phyloP scores from a whole-genome alignment of 176 grass and related monocot genomes.

The Oropetium thomaeum region DNA sequence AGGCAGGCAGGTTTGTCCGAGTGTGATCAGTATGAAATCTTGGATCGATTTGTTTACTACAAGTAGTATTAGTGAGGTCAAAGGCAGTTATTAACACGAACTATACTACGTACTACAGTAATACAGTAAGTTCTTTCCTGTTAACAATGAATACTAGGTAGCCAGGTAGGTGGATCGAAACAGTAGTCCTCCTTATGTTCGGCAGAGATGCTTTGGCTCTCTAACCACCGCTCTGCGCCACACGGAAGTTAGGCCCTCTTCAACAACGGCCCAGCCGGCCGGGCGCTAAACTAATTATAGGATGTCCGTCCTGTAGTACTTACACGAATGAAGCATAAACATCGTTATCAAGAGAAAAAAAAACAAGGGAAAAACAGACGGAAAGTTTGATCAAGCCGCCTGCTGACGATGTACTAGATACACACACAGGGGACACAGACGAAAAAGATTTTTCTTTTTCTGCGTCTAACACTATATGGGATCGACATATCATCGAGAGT shows the following conservation, averaged over 20 bases:
- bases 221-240: too few species aligned
- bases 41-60: neutral
- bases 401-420: neutral
- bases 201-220: conserved; percentile 30
- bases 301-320: too few species aligned
- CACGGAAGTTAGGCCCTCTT: conserved; percentile 42
- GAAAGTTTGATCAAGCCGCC: conserved; percentile 30
- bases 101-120: too few species aligned
- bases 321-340: neutral
- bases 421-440: neutral
- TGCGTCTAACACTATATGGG: too few species aligned
- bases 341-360: too few species aligned
- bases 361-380: conserved; percentile 24
- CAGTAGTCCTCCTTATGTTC: conserved; percentile 25
- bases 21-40: conserved; percentile 4
- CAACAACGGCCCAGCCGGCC: conserved; percentile 20
- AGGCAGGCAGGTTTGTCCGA: conserved; percentile 17
- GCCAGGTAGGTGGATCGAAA: too few species aligned
- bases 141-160: neutral
- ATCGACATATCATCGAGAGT: too few species aligned
- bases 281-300: too few species aligned
- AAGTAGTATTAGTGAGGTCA: conserved; percentile 23
- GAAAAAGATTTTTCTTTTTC: too few species aligned
- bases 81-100: too few species aligned
- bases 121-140: neutral